Percentiles rank a stretch among this genome's conserved stretches.
Conservation (phyloP, 805 yeast species). For the Wickerhamiella hasegawae region DNA sequence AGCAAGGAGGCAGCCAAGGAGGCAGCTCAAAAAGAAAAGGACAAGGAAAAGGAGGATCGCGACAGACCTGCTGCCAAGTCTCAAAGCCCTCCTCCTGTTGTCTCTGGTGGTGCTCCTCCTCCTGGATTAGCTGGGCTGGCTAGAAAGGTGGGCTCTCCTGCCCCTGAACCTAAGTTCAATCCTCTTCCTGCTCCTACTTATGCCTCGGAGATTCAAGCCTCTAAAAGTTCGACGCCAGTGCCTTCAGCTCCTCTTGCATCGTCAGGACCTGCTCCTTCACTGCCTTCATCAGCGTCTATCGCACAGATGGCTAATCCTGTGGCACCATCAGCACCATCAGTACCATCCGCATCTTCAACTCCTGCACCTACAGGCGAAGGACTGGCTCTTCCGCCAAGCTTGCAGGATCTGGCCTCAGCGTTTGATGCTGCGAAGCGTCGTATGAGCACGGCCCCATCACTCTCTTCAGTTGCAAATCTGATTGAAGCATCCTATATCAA, state of each 20-base stretch:
- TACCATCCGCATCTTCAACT: background rate
- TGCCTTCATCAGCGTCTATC: conserved; percentile 10
- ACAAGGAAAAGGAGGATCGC: conserved; percentile 8
- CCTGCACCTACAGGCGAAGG: background rate
- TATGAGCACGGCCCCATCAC: conserved; percentile 32
- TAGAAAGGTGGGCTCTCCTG: conserved; percentile 7
- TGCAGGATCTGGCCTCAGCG: conserved; percentile 24
- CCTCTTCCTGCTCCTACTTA: conserved; percentile 17
- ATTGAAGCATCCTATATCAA: conserved; percentile 68
- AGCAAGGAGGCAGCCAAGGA: conserved; percentile 21
- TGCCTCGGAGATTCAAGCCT: conserved; percentile 6
- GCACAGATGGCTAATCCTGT: background rate
- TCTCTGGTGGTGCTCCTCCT: conserved; percentile 6
- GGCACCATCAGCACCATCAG: too few species aligned
- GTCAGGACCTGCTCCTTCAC: conserved; percentile 8
- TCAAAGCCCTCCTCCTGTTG: conserved; percentile 10
- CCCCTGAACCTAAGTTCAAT: conserved; percentile 11
- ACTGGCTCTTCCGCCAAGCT: conserved; percentile 24
- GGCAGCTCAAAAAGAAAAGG: conserved; percentile 13
- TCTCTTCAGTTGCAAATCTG: conserved; percentile 36
- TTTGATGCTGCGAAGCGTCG: conserved; percentile 29
- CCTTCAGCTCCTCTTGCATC: conserved; percentile 10
- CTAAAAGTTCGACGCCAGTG: conserved; percentile 12
- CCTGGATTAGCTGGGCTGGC: background rate
- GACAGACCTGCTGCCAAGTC: conserved; percentile 7